Conservation (phyloP, 495 filamentous ascomycete genomes). For the Tuber indicum region DNA sequence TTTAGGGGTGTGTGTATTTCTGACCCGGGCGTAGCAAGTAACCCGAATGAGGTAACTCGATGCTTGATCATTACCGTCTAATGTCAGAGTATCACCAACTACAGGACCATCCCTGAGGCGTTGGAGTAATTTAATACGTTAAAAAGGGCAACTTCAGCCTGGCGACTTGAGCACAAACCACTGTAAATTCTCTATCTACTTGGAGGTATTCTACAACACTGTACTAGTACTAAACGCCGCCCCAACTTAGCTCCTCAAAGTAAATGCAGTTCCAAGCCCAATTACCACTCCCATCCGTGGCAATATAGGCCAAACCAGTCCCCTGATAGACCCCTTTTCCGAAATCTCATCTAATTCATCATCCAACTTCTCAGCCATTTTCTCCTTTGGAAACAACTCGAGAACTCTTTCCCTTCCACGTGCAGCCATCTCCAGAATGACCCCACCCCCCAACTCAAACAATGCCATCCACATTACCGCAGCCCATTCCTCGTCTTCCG, state of each 20-base stretch:
- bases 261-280: slow-evolving; percentile 4
- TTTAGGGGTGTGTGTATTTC: neutral
- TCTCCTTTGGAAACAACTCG: slow-evolving; percentile 64
- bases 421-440: slow-evolving; percentile 57
- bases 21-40: too few species aligned
- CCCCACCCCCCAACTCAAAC: slow-evolving; percentile 48
- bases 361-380: slow-evolving; percentile 73
- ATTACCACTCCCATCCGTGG: slow-evolving; percentile 11
- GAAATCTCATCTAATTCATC: slow-evolving; percentile 25
- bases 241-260: neutral
- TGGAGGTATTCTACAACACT: neutral
- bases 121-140: too few species aligned
- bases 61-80: too few species aligned
- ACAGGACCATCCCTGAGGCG: neutral
- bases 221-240: neutral
- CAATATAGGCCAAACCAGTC: slow-evolving; percentile 12
- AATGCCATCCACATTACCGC: slow-evolving; percentile 69
- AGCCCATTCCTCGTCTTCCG: slow-evolving; percentile 62
- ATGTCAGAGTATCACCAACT: neutral
- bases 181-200: too few species aligned
- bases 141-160: neutral
- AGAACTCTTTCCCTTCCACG: slow-evolving; percentile 60
- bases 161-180: too few species aligned
- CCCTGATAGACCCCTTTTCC: neutral
- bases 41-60: too few species aligned